These are phyloP conservation scores for Dendrothele bispora DNA, from an alignment of 768 basidiomycete genomes.

Conservation along the genomic window DNA sequence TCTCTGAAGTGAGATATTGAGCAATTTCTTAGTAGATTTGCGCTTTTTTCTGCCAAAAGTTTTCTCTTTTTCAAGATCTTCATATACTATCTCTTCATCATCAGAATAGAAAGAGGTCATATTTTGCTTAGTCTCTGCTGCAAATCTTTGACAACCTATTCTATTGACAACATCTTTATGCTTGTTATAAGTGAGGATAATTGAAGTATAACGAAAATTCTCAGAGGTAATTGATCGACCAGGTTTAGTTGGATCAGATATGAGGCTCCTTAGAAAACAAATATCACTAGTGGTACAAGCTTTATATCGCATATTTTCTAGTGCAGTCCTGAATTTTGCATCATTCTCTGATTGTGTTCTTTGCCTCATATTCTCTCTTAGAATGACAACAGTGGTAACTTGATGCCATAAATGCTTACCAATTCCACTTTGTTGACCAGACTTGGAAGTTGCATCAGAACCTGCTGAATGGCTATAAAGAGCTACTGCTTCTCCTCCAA, in stretches of 20 bases:
- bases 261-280: conserved; percentile 16
- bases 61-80: too few species aligned
- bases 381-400: conserved; percentile 19
- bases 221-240: neutral
- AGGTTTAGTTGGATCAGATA: conserved; percentile 9
- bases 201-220: conserved; percentile 27
- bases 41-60: too few species aligned
- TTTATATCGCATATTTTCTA: conserved; percentile 29
- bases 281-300: conserved; percentile 22
- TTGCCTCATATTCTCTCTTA: conserved; percentile 30
- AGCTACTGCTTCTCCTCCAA: conserved; percentile 6
- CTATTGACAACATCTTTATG: conserved; percentile 32
- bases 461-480: conserved; percentile 8
- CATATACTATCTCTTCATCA: too few species aligned
- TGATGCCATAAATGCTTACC: conserved; percentile 24
- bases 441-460: neutral
- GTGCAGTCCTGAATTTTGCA: conserved; percentile 21
- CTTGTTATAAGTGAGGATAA: conserved; percentile 29
- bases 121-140: conserved; percentile 22
- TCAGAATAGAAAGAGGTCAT: conserved; percentile 27
- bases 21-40: too few species aligned
- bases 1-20: too few species aligned
- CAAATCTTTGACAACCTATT: conserved; percentile 26
- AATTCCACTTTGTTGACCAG: conserved; percentile 11
- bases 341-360: conserved; percentile 23